Base-by-base conservation (phyloP, 2,329 filamentous ascomycete genomes). In the Lachnellula subtilissima region DNA sequence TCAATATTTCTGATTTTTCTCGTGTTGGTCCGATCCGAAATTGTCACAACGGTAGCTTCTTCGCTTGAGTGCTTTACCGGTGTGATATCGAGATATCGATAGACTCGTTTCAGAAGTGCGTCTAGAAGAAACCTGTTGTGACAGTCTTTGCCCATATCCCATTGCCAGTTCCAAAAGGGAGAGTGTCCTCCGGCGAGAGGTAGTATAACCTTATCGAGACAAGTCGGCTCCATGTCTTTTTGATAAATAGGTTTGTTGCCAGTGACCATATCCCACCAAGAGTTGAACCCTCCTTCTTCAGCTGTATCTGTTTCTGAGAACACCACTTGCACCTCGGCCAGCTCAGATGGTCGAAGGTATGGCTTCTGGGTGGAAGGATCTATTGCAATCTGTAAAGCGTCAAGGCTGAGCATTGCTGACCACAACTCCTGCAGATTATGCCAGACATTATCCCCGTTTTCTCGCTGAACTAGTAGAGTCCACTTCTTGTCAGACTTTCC, bases 111-210 rank as follows among this genome's bases (percentile, higher is more conserved):
- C 43, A 48, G 23, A 56, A 53, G 43, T 51, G 49, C 12, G 52
- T 48, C 50, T 66, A 62, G 40, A 48, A 49, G 42, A 48, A 45
- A 45, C 14, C 14, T 45, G 40, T 17, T 19, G 17, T 45, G 51
- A 43, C 56, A 58, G 36, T 43, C 36, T 22, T 52, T 23, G 37
- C 35, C 56, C 52, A 46, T 57, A 37, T 52, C 48, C 52, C 42
- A 39, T 5, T 53, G 55, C 45, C 50, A 39, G 48, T 51, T 39
- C 69, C 69, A 71, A 19, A 69, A 55, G 7, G 69, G 67, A 52
- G 65, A 70, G 55, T 61, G 59, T 5, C 54, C 65, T 17, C 69
- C 69, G 14, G 67, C 56, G 5, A 70, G 54, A 2, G 67, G 67
- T 35, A 70, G 49, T 36, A 70, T 64, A 19, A 57, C 55, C 50